These are phyloP conservation scores for Lactarius trivialis DNA, from an alignment of 768 basidiomycete species.

Conservation along the genomic window DNA sequence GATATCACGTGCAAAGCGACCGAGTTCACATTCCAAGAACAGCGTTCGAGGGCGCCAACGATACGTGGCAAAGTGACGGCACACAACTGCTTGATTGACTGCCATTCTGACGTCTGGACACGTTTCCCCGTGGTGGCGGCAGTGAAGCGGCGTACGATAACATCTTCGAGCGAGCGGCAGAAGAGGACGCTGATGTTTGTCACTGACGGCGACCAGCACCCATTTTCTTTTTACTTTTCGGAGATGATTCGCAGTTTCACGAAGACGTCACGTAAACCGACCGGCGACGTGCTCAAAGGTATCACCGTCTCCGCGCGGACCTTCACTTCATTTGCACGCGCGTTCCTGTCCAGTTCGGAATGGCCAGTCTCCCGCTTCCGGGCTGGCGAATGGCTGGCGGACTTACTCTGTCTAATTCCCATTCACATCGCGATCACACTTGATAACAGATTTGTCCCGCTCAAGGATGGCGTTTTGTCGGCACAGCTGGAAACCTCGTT, in stretches of 20 bases:
- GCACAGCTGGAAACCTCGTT: slow-evolving; percentile 45
- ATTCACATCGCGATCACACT: no score
- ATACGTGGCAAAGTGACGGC: no score
- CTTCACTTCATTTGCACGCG: slow-evolving; percentile 27
- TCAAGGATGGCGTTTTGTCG: slow-evolving; percentile 52
- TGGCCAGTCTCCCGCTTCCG: slow-evolving; percentile 33
- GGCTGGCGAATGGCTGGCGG: no score
- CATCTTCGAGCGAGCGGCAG: slow-evolving; percentile 25
- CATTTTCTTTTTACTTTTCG: slow-evolving; percentile 39
- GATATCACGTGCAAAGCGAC: no score
- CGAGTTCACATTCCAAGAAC: no score
- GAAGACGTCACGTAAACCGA: slow-evolving; percentile 45
- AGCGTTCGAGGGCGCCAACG: no score
- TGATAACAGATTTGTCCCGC: slow-evolving; percentile 55
- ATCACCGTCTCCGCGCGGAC: slow-evolving; percentile 33
- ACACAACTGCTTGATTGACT: no score
- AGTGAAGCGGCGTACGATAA: slow-evolving; percentile 9
- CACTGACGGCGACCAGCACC: slow-evolving; percentile 32
- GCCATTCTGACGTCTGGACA: slow-evolving; percentile 12
- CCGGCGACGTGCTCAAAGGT: slow-evolving; percentile 36
- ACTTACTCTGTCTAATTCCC: no score
- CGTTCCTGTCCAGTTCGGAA: slow-evolving; percentile 12
- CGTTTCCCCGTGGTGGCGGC: slow-evolving; percentile 12
- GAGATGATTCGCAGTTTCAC: slow-evolving; percentile 44
- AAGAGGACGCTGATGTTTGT: slow-evolving; percentile 39